Evolutionary conservation across 805 yeast genomes (phyloP).

Genomic region (Huiozyma naganishii): DNA sequence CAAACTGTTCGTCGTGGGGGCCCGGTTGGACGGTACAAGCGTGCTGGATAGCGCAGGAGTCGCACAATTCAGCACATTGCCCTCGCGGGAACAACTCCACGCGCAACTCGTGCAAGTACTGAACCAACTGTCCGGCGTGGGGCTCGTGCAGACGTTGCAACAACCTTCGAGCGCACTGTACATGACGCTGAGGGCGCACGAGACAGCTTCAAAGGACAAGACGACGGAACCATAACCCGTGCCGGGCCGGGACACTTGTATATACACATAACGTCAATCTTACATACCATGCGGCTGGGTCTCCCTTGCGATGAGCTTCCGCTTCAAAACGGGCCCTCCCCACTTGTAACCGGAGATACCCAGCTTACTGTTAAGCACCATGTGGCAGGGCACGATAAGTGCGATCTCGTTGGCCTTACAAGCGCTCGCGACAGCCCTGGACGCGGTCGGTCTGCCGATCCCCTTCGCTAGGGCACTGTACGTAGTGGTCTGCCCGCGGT

Average conservation of each 20-base stretch:
- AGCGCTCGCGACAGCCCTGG: slow-evolving; percentile 34
- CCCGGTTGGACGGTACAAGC: slow-evolving; percentile 52
- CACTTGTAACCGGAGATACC: slow-evolving; percentile 31
- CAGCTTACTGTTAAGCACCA: slow-evolving; percentile 27
- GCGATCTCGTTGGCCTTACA: slow-evolving; percentile 33
- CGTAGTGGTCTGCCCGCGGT: slow-evolving; percentile 24
- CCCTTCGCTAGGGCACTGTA: slow-evolving; percentile 28
- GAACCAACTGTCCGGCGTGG: slow-evolving; percentile 81
- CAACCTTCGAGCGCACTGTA: slow-evolving; percentile 57
- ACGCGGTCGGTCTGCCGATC: slow-evolving; percentile 22
- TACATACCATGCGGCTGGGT: not conserved
- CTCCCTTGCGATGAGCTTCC: slow-evolving; percentile 4
- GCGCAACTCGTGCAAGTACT: slow-evolving; percentile 76
- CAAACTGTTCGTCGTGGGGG: slow-evolving; percentile 74
- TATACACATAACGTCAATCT: not conserved
- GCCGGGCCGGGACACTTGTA: not conserved
- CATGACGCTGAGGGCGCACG: slow-evolving; percentile 60
- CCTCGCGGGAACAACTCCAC: slow-evolving; percentile 59
- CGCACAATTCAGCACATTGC: slow-evolving; percentile 59
- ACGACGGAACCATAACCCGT: too few relatives aligned
- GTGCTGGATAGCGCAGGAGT: slow-evolving; percentile 44
- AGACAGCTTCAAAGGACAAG: slow-evolving; percentile 3
- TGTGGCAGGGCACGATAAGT: slow-evolving; percentile 35
- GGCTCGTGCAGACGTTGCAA: slow-evolving; percentile 73
- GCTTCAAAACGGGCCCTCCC: slow-evolving; percentile 28